A percentile compares a stretch with the other conserved stretches of the same genome.
phyloP scores from a whole-genome alignment of 495 filamentous ascomycete species.

The Glarea lozoyensis region DNA sequence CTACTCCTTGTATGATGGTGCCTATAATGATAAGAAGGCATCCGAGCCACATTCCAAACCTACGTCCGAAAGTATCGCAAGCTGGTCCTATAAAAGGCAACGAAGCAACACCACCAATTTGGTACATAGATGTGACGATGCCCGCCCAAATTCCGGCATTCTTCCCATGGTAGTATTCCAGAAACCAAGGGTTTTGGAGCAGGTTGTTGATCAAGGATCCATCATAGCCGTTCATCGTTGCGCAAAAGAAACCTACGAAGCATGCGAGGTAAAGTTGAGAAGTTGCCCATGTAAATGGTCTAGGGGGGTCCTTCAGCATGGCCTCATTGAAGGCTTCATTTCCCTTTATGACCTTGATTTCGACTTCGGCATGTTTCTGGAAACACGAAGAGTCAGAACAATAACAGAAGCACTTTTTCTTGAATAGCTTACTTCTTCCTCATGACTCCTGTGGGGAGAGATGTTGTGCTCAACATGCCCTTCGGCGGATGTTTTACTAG shows the following conservation, averaged over 20 bases:
- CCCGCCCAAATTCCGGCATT: conserved; percentile 35
- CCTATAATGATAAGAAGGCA: conserved; percentile 51
- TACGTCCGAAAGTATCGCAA: conserved; percentile 45
- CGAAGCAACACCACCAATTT: conserved; percentile 48
- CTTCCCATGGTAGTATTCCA: conserved; percentile 20
- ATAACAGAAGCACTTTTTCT: no score
- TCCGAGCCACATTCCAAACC: conserved; percentile 56
- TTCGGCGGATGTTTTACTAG: no score
- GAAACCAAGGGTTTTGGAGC: conserved; percentile 21
- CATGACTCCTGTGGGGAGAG: no score
- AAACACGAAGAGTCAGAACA: no score
- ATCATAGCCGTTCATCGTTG: conserved; percentile 48
- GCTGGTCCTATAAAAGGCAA: conserved; percentile 43
- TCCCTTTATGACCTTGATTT: conserved; percentile 22
- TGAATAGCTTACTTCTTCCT: no score
- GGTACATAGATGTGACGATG: conserved; percentile 49
- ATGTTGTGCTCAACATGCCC: no score
- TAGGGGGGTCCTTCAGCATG: conserved; percentile 26
- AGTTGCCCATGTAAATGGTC: conserved; percentile 27
- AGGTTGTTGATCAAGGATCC: conserved; percentile 37
- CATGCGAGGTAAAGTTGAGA: conserved; percentile 28
- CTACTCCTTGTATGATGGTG: conserved; percentile 43
- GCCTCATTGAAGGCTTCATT: conserved; percentile 29
- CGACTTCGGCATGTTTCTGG: conserved; percentile 21
- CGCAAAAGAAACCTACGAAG: conserved; percentile 33